Evolutionary conservation across 2,329 filamentous ascomycete genomes (phyloP).

Genomic region (Raffaelea ambrosiae): DNA sequence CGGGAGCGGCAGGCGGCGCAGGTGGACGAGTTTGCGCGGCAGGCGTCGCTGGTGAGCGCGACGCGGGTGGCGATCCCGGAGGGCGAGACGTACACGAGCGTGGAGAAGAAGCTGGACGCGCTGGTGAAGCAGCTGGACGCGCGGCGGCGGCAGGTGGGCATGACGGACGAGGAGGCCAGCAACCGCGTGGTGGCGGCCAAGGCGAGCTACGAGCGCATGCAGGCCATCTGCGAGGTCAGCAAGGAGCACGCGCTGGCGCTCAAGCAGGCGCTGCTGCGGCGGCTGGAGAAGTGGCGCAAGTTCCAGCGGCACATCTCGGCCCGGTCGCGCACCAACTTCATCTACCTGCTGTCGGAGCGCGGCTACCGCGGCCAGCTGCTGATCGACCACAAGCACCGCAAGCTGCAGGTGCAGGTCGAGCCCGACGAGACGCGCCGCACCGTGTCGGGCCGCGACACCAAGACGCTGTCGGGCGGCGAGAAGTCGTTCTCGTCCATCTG

Average conservation of each 20-base stretch:
- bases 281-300: constrained; percentile 65
- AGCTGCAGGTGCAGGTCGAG: constrained; percentile 69
- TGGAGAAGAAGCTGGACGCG: constrained; percentile 45
- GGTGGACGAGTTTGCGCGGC: constrained; percentile 44
- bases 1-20: constrained; percentile 34
- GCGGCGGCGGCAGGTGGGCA: constrained; percentile 50
- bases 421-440: constrained; percentile 61
- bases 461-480: constrained; percentile 89
- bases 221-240: constrained; percentile 35
- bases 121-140: constrained; percentile 50
- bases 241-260: constrained; percentile 31
- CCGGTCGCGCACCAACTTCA: constrained; percentile 79
- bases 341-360: constrained; percentile 79
- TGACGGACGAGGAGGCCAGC: constrained; percentile 56
- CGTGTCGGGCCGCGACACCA: constrained; percentile 69
- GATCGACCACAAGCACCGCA: constrained; percentile 66
- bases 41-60: constrained; percentile 45
- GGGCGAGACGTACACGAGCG: constrained; percentile 51
- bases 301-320: constrained; percentile 82
- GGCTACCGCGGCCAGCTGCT: constrained; percentile 76
- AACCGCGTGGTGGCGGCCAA: constrained; percentile 33
- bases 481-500: constrained; percentile 98
- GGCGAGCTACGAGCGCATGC: constrained; percentile 30
- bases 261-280: constrained; percentile 44
- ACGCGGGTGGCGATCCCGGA: constrained; percentile 54